Conservation (phyloP, 768 basidiomycete genomes). For the Suillus luteus region DNA sequence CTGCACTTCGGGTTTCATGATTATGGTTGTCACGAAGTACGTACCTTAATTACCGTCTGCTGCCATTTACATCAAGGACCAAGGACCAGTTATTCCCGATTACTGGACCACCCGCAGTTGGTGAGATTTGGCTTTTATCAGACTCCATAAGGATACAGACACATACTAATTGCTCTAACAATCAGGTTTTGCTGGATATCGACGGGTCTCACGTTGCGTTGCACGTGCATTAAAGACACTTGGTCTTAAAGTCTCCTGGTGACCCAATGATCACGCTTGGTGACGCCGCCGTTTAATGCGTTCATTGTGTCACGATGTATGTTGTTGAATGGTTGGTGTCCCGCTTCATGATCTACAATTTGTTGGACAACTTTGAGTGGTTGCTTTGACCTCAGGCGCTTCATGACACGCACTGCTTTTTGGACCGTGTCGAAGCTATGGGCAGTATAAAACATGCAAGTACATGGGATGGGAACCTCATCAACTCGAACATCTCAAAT, state of each 20-base stretch:
- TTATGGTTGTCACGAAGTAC: neutral
- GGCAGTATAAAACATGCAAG: neutral
- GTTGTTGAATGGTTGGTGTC: neutral
- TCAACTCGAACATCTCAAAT: neutral
- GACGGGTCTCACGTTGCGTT: neutral
- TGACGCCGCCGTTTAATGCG: constrained; percentile 1
- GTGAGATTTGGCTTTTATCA: neutral
- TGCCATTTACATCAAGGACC: neutral
- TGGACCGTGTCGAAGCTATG: neutral
- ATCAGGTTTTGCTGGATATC: neutral
- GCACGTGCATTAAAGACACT: neutral
- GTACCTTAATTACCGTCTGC: neutral
- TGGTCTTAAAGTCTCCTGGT: neutral
- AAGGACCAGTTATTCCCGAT: neutral
- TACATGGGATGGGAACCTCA: neutral
- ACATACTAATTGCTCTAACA: neutral
- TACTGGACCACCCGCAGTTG: constrained; percentile 1
- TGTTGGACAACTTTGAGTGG: neutral
- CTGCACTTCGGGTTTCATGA: neutral
- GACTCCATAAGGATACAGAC: neutral
- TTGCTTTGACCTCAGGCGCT: neutral
- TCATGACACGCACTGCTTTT: neutral
- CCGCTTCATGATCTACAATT: neutral
- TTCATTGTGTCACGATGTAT: neutral
- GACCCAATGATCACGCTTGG: neutral